Base-by-base conservation (phyloP, 78 protist species). In the Cavenderia fasciculata region DNA sequence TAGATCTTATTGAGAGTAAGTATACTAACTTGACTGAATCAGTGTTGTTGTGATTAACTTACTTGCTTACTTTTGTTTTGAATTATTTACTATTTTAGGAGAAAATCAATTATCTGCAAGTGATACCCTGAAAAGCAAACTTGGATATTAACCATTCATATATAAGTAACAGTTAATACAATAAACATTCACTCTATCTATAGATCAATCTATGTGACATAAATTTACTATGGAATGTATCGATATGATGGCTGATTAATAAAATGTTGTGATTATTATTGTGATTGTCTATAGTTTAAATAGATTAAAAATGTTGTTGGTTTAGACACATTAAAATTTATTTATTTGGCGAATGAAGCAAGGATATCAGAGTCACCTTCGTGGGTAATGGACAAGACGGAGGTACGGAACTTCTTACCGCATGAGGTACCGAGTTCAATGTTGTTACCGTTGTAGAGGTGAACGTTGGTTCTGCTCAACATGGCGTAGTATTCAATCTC, bases 401-500 rank as follows among this genome's bases (percentile, higher is more conserved):
- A 57, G 40, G 92, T 94, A 85, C 99, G 96, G 99, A 85, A 99
- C 90, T 93, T 84, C 90, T 96, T 94, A 33, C 99, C 99, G 94
- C 99, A 98, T 18, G 99, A 98, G 11, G 99, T 97, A 33, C 99
- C 99, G 52, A 99, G 96, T 40, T 96, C 99, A 52, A 97, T 94
- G 97, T 99, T 99, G 98, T 88, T 79, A 59, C 99, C 99, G 44
- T 63, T 16, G 98, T 95, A 99, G 93, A 98, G 99, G 93, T 98
- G 98, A 36, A 99, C 99, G 66, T 62, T 47, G 75, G 99, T 94
- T 94, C 96, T 95, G 77, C 97, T 36, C 62, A 99, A 97, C 99
- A 98, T 98, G 47, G 99, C 98, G 95, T 98, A 97, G 98, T 99
- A 99, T 95, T 99, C 99, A 29, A 99, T 56, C 96, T 99, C 99